phyloP scores from a whole-genome alignment of 2,329 filamentous ascomycete genomes.

The Alternaria hordeiaustralica region DNA sequence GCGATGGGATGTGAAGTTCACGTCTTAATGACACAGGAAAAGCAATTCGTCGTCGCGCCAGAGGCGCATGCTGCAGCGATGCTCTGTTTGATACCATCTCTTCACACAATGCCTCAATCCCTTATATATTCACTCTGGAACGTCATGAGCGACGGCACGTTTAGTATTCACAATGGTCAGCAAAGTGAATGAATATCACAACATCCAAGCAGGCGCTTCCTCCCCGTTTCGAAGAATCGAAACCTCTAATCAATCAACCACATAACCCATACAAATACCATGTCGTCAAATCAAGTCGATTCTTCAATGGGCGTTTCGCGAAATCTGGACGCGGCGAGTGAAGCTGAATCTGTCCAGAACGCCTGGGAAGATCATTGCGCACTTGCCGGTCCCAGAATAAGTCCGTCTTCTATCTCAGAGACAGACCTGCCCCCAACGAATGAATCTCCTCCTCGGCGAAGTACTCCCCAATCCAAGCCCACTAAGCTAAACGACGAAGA shows the following conservation, averaged over 20 bases:
- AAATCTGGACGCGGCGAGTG: neutral
- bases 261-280: neutral
- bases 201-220: neutral
- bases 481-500: slow-evolving; percentile 9
- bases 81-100: neutral
- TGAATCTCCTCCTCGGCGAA: neutral
- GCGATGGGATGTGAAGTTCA: slow-evolving; percentile 14
- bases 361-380: neutral
- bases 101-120: neutral
- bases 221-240: neutral
- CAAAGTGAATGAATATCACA: neutral
- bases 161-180: neutral
- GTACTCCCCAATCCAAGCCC: neutral
- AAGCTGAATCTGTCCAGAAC: neutral
- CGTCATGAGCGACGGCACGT: neutral
- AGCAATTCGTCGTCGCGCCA: neutral
- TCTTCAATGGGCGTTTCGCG: neutral
- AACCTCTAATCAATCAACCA: neutral
- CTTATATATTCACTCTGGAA: neutral
- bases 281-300: neutral
- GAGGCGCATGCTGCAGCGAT: neutral
- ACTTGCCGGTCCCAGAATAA: neutral
- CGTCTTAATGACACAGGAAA: neutral
- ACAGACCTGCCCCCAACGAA: neutral
- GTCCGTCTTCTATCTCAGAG: neutral